phyloP scores from a whole-genome alignment of 768 basidiomycete species.

The Leccinum subgranulosum region DNA sequence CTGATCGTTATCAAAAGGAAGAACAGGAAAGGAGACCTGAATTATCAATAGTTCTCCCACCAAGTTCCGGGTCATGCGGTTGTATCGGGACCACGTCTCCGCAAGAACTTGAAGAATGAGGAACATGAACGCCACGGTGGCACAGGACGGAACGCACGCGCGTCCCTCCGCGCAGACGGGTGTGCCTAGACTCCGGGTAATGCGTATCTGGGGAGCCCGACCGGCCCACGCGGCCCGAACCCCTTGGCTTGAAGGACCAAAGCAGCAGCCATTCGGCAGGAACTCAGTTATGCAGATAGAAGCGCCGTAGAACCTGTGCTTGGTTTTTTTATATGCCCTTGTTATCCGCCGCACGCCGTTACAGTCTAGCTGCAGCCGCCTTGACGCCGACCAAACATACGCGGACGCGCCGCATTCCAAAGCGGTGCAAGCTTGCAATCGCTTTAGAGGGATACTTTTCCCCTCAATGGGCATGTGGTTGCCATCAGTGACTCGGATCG shows the following conservation, averaged over 20 bases:
- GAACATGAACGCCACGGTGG: not conserved
- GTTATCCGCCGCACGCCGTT: not conserved
- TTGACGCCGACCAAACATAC: not conserved
- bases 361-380: too few relatives aligned
- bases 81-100: not conserved
- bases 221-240: not conserved
- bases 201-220: not conserved
- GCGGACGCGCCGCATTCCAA: not conserved
- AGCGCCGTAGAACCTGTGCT: not conserved
- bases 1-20: constrained; percentile 1
- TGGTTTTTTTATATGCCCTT: not conserved
- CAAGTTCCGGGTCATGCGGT: not conserved
- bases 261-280: not conserved
- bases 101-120: not conserved
- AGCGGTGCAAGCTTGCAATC: not conserved
- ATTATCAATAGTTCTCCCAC: not conserved
- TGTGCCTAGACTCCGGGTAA: not conserved
- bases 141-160: not conserved
- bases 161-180: not conserved
- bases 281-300: not conserved
- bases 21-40: not conserved
- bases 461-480: not conserved
- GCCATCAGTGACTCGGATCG: not conserved
- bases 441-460: not conserved
- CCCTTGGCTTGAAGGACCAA: not conserved